Evolutionary conservation across 371 early-diverging fungal species (phyloP), one percentile per base, ranked within the genome.

Genomic region (Capillidium rhysosporum): DNA sequence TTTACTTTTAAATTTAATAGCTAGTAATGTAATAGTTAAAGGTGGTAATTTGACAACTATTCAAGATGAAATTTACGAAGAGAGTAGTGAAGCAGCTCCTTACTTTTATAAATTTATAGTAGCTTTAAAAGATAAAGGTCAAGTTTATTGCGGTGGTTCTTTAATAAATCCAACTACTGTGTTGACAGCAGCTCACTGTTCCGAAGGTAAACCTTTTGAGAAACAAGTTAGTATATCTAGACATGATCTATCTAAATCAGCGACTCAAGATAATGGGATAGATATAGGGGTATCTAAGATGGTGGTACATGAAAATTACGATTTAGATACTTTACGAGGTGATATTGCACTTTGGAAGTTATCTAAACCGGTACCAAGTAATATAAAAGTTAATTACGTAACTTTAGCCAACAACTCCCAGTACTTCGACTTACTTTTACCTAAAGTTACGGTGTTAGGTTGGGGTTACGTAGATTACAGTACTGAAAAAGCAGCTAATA

Each of bases 321-420:
- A 53, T 21, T 14, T 12, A 2, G 16, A 29, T 4, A 29, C 44
- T 5, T 29, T 29, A 9, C 4, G n/a, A 14, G 25, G 43, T 25
- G 54, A 53, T 26, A 30, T 53, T 18, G 54, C 44, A 7, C n/a
- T 53, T 10, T 53, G 54, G 54, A 53, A 53, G 40, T 25, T 53
- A 28, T 5, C 16, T 7, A 43, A 14, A 43, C 16, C 21, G 18
- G 18, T 43, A 14, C 43, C 43, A 16, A 18, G 7, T 43, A 16
- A 5, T 18, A 8, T 43, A 18, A 18, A 18, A 18, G 43, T 43
- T 7, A 18, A 43, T 8, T 43, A 18, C 21, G 43, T 43, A 43
- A 43, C 16, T 14, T 43, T 43, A 43, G 16, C 16, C 21, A 43
- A 43, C 16, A 21, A 21, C 21, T 14, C 16, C 5, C 7, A 43